Conservation (phyloP, 805 yeast species). For the Starmerella vaccinii region DNA sequence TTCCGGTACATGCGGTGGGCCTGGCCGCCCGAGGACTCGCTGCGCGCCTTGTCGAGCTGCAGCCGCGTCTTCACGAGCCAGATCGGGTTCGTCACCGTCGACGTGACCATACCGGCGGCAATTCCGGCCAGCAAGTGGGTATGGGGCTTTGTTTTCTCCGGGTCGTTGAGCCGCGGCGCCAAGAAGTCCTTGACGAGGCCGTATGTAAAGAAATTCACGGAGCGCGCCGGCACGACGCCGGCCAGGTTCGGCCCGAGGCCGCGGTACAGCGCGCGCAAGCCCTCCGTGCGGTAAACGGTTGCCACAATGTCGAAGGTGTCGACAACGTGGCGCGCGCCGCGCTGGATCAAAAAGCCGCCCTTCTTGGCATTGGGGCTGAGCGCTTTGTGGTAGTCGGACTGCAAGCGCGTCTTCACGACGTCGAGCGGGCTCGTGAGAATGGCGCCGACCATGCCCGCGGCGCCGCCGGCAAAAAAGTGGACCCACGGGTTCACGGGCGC, state of each 20-base stretch:
- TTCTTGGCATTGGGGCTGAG: constrained; percentile 9
- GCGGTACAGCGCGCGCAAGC: constrained; percentile 74
- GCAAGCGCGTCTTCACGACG: constrained; percentile 89
- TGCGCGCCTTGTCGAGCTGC: constrained; percentile 65
- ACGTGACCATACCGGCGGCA: constrained; percentile 84
- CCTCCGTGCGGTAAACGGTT: constrained; percentile 64
- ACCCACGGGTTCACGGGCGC: constrained; percentile 39
- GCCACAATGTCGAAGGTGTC: constrained; percentile 71
- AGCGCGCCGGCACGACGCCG: constrained; percentile 96
- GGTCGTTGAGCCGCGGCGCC: constrained; percentile 55
- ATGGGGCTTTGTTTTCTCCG: constrained; percentile 62
- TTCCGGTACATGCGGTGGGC: constrained; percentile 54
- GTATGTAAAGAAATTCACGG: constrained; percentile 91
- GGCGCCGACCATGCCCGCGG: constrained; percentile 98
- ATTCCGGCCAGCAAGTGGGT: constrained; percentile 81
- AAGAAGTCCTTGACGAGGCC: constrained; percentile 81
- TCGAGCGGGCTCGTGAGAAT: constrained; percentile 89
- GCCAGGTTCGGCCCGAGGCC: constrained; percentile 95
- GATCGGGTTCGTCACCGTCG: constrained; percentile 94
- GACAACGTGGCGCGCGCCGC: constrained; percentile 59
- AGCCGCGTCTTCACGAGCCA: constrained; percentile 94
- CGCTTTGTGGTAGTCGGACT: constrained; percentile 60
- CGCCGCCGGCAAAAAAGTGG: constrained; percentile 39
- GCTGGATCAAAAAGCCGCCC: constrained; percentile 27
- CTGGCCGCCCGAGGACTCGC: constrained; percentile 7